Evolutionary conservation across 2,329 filamentous ascomycete genomes (phyloP).

Genomic region (Penicillium sp.): DNA sequence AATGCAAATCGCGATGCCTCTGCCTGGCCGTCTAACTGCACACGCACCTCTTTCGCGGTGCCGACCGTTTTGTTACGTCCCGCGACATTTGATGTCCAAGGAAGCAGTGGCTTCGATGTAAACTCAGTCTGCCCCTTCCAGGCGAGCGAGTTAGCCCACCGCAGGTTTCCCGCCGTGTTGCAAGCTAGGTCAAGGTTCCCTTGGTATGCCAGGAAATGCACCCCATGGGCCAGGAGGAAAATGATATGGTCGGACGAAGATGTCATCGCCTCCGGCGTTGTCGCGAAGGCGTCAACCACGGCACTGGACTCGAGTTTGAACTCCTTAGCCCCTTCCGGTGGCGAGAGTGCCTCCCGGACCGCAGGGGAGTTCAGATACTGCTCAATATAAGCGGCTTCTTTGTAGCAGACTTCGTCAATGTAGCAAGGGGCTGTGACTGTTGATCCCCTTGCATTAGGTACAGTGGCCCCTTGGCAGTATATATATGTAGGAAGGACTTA

Average conservation of each 20-base stretch:
- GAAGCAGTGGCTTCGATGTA: slow-evolving; percentile 10
- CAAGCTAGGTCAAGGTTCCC: slow-evolving; percentile 27
- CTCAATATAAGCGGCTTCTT: slow-evolving; percentile 10
- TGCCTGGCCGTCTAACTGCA: neutral
- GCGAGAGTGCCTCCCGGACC: slow-evolving; percentile 17
- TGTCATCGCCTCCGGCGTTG: slow-evolving; percentile 6
- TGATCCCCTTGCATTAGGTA: neutral
- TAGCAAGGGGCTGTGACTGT: slow-evolving; percentile 22
- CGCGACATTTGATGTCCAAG: slow-evolving; percentile 15
- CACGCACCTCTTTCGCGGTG: slow-evolving; percentile 11
- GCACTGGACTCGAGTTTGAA: slow-evolving; percentile 10
- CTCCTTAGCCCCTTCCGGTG: slow-evolving; percentile 12
- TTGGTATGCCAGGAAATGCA: slow-evolving; percentile 25
- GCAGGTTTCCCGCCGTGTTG: slow-evolving; percentile 26
- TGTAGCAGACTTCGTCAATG: slow-evolving; percentile 23
- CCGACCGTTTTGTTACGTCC: slow-evolving; percentile 11
- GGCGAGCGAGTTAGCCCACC: slow-evolving; percentile 21
- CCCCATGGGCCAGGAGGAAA: slow-evolving; percentile 13
- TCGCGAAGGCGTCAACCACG: slow-evolving; percentile 12
- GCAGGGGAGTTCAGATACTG: slow-evolving; percentile 20
- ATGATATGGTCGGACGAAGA: slow-evolving; percentile 13
- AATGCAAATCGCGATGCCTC: slow-evolving; percentile 13
- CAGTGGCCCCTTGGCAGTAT: too few species aligned
- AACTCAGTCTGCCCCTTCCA: slow-evolving; percentile 28
- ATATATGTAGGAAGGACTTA: slow-evolving; percentile 8